A percentile compares a stretch with the other conserved stretches of the same genome.
These are phyloP conservation scores for Termitomyces sp. DNA, from an alignment of 768 basidiomycete genomes.

Conservation along the genomic window DNA sequence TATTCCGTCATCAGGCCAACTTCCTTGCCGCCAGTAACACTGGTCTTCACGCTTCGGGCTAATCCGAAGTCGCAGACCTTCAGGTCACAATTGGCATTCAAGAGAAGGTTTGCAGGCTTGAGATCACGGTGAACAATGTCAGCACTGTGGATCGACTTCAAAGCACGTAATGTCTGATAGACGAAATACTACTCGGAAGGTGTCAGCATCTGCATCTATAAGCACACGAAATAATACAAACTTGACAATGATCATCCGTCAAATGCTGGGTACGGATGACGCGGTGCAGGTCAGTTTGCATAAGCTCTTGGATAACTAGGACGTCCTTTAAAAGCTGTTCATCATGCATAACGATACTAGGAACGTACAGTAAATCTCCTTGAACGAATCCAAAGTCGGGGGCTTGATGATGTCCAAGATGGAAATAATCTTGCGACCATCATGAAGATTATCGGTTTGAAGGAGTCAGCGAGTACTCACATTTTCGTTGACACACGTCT, in stretches of 20 bases:
- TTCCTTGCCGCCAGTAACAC: conserved; percentile 79
- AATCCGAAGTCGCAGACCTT: conserved; percentile 96
- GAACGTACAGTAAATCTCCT: conserved; percentile 76
- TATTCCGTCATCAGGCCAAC: conserved; percentile 95
- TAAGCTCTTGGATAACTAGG: conserved; percentile 78
- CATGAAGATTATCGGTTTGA: conserved; percentile 3
- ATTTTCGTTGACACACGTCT: conserved; percentile 78
- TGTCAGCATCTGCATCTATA: neutral
- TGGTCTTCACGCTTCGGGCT: conserved; percentile 81
- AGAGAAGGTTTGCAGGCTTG: conserved; percentile 92
- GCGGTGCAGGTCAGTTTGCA: conserved; percentile 89
- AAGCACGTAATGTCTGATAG: conserved; percentile 89
- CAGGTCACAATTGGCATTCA: conserved; percentile 95
- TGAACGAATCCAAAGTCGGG: conserved; percentile 67
- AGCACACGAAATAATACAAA: conserved; percentile 21
- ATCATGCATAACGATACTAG: neutral
- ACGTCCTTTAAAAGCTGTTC: conserved; percentile 7
- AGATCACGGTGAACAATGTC: conserved; percentile 96
- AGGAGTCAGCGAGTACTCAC: conserved; percentile 30
- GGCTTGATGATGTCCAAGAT: conserved; percentile 91
- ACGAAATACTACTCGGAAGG: conserved; percentile 75
- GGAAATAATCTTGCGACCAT: conserved; percentile 68
- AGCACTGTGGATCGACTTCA: conserved; percentile 94
- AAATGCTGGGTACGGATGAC: conserved; percentile 89
- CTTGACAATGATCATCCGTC: conserved; percentile 88